Evolutionary conservation across 208 protist genomes (phyloP).

Genomic region (Wallacemonas sp.): DNA sequence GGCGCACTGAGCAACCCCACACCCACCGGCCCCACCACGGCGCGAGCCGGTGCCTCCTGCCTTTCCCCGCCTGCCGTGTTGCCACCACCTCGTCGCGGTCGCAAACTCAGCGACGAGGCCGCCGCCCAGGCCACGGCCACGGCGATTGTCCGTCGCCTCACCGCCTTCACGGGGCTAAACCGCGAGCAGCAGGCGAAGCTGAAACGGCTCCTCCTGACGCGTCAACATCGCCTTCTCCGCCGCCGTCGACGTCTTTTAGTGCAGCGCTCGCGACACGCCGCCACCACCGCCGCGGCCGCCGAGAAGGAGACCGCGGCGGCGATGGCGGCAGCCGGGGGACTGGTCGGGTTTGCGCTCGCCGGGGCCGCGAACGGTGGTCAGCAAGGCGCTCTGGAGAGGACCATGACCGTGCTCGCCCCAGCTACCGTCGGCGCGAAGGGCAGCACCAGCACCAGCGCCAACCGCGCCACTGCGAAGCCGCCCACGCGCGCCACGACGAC

Average conservation of each 20-base stretch:
- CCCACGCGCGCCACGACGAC: not conserved
- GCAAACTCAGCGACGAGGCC: constrained; percentile 7
- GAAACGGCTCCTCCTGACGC: constrained; percentile 4
- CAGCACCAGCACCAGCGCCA: too few species aligned
- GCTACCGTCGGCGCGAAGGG: not conserved
- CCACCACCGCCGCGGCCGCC: not conserved
- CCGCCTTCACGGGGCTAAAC: constrained; percentile 10
- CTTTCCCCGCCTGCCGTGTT: not conserved
- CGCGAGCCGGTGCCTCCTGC: not conserved
- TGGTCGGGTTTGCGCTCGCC: not conserved
- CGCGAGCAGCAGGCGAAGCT: constrained; percentile 14
- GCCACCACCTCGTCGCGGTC: not conserved
- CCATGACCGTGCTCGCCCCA: not conserved
- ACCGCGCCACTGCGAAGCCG: constrained; percentile 1
- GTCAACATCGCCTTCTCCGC: constrained; percentile 5
- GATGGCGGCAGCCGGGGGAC: too few species aligned
- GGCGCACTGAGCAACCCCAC: too few species aligned
- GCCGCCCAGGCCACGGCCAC: constrained; percentile 10
- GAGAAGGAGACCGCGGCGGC: too few species aligned
- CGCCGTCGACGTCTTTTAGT: not conserved
- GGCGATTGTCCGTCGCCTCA: constrained; percentile 14
- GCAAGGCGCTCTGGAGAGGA: not conserved
- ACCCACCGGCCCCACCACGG: too few species aligned
- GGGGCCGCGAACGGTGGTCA: not conserved
- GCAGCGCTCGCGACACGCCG: constrained; percentile 5